Evolutionary conservation across 1,284 basidiomycete genomes (phyloP).

Genomic region (Termitomyces sp.): DNA sequence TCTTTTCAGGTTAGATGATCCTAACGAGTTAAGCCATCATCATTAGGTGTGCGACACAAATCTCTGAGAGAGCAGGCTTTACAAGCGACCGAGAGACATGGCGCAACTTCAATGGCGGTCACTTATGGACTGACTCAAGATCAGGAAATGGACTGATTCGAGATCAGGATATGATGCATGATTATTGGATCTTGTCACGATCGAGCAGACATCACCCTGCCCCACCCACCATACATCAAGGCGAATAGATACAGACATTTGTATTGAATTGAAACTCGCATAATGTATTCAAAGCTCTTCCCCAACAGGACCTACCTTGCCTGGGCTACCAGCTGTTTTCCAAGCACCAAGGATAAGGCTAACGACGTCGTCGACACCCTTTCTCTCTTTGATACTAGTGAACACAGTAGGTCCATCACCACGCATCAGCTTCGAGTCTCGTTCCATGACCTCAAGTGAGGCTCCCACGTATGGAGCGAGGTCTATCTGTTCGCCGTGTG

Average conservation of each 20-base stretch:
- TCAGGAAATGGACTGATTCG: neutral
- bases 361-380: slow-evolving; percentile 81
- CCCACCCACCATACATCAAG: neutral
- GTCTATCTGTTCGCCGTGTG: slow-evolving; percentile 60
- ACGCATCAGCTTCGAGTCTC: slow-evolving; percentile 90
- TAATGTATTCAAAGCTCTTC: slow-evolving; percentile 16
- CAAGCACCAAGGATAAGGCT: slow-evolving; percentile 85
- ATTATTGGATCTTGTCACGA: neutral
- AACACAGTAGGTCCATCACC: slow-evolving; percentile 94
- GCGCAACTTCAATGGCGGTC: neutral
- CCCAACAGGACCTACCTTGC: slow-evolving; percentile 48
- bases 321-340: slow-evolving; percentile 72
- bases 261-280: neutral
- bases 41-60: neutral
- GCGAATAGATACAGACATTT: neutral
- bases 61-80: neutral
- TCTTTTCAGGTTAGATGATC: neutral
- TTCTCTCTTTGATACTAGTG: slow-evolving; percentile 76
- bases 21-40: neutral
- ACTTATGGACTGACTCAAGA: neutral
- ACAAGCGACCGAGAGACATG: neutral
- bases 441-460: slow-evolving; percentile 91
- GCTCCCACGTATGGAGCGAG: slow-evolving; percentile 91
- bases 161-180: neutral
- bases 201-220: neutral